These are phyloP conservation scores for Arctium lappa DNA, from an alignment of 129 eudicot genomes.

Conservation along the genomic window DNA sequence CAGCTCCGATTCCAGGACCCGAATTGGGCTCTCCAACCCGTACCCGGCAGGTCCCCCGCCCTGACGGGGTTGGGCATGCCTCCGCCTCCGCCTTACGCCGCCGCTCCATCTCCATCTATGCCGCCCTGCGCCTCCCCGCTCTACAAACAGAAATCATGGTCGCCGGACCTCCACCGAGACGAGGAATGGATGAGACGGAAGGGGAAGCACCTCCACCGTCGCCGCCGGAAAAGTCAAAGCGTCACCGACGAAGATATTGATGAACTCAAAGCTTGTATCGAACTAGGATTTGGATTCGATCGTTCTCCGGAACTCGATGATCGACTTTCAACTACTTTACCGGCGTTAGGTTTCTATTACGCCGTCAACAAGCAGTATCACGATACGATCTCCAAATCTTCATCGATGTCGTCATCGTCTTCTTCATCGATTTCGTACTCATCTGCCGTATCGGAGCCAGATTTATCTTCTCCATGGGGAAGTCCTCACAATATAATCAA, in stretches of 20 bases:
- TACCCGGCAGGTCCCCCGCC: constrained; percentile 39
- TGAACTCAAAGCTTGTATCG: constrained; percentile 80
- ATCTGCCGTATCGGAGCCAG: constrained; percentile 41
- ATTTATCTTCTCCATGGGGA: constrained; percentile 45
- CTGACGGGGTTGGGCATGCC: constrained; percentile 46
- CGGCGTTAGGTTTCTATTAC: constrained; percentile 70
- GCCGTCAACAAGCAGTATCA: constrained; percentile 62
- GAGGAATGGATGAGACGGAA: constrained; percentile 76
- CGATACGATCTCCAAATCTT: constrained; percentile 39
- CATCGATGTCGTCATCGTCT: constrained; percentile 37
- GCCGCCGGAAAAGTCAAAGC: constrained; percentile 51
- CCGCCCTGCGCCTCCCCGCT: constrained; percentile 31
- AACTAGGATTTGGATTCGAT: constrained; percentile 76
- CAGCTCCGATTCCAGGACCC: constrained; percentile 22
- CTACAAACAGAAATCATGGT: constrained; percentile 76
- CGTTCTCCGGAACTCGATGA: constrained; percentile 57
- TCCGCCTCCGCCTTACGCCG: constrained; percentile 17
- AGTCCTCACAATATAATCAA: constrained; percentile 50
- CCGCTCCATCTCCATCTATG: constrained; percentile 16
- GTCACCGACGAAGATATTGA: constrained; percentile 80
- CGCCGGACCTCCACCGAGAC: constrained; percentile 65
- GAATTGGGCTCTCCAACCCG: constrained; percentile 46
- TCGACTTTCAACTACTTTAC: constrained; percentile 68
- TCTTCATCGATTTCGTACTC: constrained; percentile 24
- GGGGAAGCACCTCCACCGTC: constrained; percentile 36